These are phyloP conservation scores for Thielaviopsis musarum DNA, from an alignment of 2,329 filamentous ascomycete species.

Conservation along the genomic window DNA sequence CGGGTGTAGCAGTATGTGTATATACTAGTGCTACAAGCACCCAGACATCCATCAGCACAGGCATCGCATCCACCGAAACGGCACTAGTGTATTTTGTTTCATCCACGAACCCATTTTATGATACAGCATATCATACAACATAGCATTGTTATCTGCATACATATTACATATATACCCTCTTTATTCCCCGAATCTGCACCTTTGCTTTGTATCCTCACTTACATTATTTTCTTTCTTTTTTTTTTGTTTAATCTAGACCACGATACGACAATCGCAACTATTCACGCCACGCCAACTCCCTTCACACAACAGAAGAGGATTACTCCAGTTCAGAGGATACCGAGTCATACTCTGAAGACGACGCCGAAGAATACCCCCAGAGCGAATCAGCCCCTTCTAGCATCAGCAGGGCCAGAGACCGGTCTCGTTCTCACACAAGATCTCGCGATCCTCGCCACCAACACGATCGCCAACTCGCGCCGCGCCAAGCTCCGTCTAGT, in stretches of 20 bases:
- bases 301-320: not conserved
- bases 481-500: not conserved
- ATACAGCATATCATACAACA: not conserved
- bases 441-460: not conserved
- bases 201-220: not conserved
- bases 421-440: slow-evolving; percentile 17
- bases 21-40: not conserved
- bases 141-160: not conserved
- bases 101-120: not conserved
- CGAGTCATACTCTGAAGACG: not conserved
- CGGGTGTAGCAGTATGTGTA: not conserved
- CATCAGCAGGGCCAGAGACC: not conserved
- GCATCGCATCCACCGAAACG: not conserved
- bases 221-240: not conserved
- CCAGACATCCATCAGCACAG: not conserved
- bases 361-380: not conserved
- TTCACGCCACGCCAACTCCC: not conserved
- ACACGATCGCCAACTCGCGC: not conserved
- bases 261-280: not conserved
- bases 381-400: not conserved
- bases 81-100: not conserved
- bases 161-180: not conserved
- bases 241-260: not conserved
- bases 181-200: not conserved
- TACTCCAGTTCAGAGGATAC: not conserved